Evolutionary conservation across 2,329 filamentous ascomycete species (phyloP), one percentile per base, ranked within the genome.

Genomic region (Colletotrichum sp.): DNA sequence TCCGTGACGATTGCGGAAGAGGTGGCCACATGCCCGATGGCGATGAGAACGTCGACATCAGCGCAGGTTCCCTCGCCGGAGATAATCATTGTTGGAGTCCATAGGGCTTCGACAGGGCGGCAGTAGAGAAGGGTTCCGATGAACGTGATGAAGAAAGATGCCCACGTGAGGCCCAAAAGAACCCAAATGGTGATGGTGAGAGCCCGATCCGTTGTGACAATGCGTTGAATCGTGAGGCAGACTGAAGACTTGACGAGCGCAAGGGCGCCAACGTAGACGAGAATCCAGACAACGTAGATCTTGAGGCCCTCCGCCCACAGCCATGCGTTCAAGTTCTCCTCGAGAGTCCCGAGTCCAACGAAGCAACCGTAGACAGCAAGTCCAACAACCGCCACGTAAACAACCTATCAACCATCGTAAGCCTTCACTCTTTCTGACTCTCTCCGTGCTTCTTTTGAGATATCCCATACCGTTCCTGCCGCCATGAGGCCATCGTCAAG

Each of bases 161-260:
- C 83, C 5, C 74, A 76, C 36, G 77, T 78, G 9, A 80, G 76
- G 4, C 77, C 79, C 0, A 77, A 78, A 1, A 74, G 73, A 13
- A 75, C 48, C 75, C 78, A 80, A 9, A 81, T 77, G 3, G 79
- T 74, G 21, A 81, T 75, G n/a, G 78, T 78, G 30, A 80, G 74
- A 18, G 28, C 43, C 6, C 34, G 72, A 18, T 78, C 26, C 3
- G 81, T 80, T 0, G 66, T 82, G 43, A 79, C 78, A n/a, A 74
- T 86, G 12, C 85, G 79, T 39, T 83, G 82, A 1, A 85, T 83
- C 39, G 81, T 83, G 10, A 82, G 79, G 64, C 85, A 85, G 80
- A 80, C 81, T 39, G 84, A 86, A 21, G 83, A 84, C 57, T 82
- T 82, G 77, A 82, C 76, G 21, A 79, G 72, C 15, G 79, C 77